Percentiles rank a stretch among this genome's conserved stretches.
These are phyloP conservation scores for Tripterygium wilfordii DNA, from an alignment of 177 flowering plant genomes.

Conservation along the genomic window DNA sequence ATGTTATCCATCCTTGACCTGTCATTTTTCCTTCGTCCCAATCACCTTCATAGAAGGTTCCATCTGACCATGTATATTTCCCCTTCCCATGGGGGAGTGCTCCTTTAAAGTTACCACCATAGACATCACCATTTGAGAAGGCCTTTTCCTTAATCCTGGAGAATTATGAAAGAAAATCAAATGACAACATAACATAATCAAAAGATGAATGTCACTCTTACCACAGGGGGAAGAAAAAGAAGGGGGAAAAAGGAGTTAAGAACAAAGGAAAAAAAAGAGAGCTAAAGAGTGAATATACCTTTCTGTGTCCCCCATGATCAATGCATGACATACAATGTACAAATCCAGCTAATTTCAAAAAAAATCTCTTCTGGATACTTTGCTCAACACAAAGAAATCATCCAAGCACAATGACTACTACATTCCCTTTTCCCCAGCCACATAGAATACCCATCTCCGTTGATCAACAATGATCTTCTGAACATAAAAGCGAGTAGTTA, in stretches of 20 bases:
- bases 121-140: slow-evolving; percentile 70
- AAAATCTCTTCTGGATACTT: too few relatives aligned
- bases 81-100: slow-evolving; percentile 76
- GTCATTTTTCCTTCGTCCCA: slow-evolving; percentile 88
- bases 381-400: too few relatives aligned
- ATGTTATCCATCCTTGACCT: slow-evolving; percentile 64
- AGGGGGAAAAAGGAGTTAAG: not conserved
- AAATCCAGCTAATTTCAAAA: too few relatives aligned
- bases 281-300: slow-evolving; percentile 14
- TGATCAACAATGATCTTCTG: too few relatives aligned
- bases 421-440: too few relatives aligned
- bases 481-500: too few relatives aligned
- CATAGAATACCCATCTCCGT: too few relatives aligned
- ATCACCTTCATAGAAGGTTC: slow-evolving; percentile 73
- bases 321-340: not conserved
- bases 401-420: too few relatives aligned
- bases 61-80: slow-evolving; percentile 77
- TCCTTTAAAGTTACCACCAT: slow-evolving; percentile 52
- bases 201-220: not conserved
- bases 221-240: not conserved
- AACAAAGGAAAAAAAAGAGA: not conserved
- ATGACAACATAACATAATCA: not conserved
- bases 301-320: slow-evolving; percentile 13
- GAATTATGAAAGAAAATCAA: slow-evolving; percentile 7
- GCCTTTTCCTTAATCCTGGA: slow-evolving; percentile 31